Evolutionary conservation across 208 protist genomes (phyloP), one percentile per base, ranked within the genome.

Genomic region (Leishmania guyanensis): DNA sequence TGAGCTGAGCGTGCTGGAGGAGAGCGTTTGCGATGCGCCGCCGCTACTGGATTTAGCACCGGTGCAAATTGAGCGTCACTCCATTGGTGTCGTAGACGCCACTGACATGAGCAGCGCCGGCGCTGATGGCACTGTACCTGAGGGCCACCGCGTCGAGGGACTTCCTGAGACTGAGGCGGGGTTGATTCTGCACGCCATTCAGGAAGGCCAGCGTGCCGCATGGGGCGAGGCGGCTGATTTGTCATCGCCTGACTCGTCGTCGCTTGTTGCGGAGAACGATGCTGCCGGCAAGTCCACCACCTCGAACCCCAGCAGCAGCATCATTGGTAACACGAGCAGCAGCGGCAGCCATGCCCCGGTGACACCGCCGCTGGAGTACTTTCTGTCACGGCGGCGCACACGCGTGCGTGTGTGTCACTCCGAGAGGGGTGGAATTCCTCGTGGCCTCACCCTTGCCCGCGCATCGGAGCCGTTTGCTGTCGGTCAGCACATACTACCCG

Each of bases 321-420:
- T 17, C 29, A 20, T 26, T 39, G 22, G 22, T 9, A 22, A 22
- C 51, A 68, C 71, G 50, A 58, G 4, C 54, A n/a, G 20, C n/a
- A 29, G 8, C 10, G 64, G 62, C 29, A 58, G 36, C 53, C 72
- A 50, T 29, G 36, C 51, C 68, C 58, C 39, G 36, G n/a, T 5
- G 50, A 50, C 73, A 50, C 54, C 10, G 12, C 88, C 85, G 3
- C 10, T 83, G 5, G 88, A 89, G 64, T 91, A 87, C 64, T 39
- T 86, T 14, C 78, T 91, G 39, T 89, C 86, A 4, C 62, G 77
- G 26, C 69, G 69, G 66, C 68, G 29, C 29, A 81, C 78, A 64
- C 48, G 78, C 14, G 88, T 92, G 43, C 86, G 80, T 1, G 88
- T 92, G 78, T 92, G 88, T 79, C 85, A 89, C 65, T 79, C 73